phyloP scores from a whole-genome alignment of 2,329 filamentous ascomycete genomes.

The Metarhizium sp. region DNA sequence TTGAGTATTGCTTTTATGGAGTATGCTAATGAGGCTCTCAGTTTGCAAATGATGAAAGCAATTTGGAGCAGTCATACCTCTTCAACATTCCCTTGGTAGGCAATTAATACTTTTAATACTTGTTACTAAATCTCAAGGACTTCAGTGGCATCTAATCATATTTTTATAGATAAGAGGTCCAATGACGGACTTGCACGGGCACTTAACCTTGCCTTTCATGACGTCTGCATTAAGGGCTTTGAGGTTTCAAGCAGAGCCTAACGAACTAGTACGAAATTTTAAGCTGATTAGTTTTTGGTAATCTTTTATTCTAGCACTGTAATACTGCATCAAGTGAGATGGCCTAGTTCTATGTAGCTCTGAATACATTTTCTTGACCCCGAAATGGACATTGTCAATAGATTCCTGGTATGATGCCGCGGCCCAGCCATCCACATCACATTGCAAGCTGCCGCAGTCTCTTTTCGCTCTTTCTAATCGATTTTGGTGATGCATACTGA shows the following conservation, averaged over 20 bases:
- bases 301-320: background rate
- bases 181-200: constrained; percentile 7
- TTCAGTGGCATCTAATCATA: background rate
- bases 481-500: too few species aligned
- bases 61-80: constrained; percentile 4
- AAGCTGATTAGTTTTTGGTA: constrained; percentile 6
- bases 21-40: constrained; percentile 1
- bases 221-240: constrained; percentile 8
- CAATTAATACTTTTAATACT: background rate
- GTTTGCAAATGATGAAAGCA: constrained; percentile 2
- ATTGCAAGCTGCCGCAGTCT: too few species aligned
- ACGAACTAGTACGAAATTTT: constrained; percentile 5
- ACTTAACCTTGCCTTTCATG: constrained; percentile 12
- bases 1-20: background rate
- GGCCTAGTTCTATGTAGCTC: too few species aligned
- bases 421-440: too few species aligned
- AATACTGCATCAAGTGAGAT: too few species aligned
- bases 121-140: background rate
- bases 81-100: constrained; percentile 5
- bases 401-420: too few species aligned
- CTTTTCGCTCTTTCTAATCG: too few species aligned
- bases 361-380: too few species aligned
- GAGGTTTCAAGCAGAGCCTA: constrained; percentile 5
- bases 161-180: constrained; percentile 9
- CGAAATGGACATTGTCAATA: too few species aligned